Evolutionary conservation across 176 grass and related monocot species (phyloP), one percentile per base, ranked within the genome.

Genomic region (Oryza meyeriana): DNA sequence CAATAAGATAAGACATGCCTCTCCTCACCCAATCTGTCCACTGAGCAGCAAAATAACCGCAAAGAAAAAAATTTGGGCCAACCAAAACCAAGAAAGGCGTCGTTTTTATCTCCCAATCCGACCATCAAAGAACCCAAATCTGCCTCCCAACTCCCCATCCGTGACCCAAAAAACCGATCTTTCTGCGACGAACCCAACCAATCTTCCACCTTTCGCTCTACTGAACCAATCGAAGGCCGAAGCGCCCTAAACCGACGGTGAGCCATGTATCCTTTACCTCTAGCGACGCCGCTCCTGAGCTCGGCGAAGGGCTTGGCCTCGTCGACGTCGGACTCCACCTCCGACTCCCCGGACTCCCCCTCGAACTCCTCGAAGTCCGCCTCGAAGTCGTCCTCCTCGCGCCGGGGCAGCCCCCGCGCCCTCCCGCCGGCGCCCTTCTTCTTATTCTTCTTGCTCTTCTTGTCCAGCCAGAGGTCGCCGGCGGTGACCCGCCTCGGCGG

Each of bases 311-410:
- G 69, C 78, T 86, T 89, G 30, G 9, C 70, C 42, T 91, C 84
- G 25, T 86, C 81, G 55, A 3, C 55, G 62, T 88, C 71, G 39
- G 88, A 89, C 84, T 88, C 90, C 6, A 80, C 13, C 74, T 90
- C 94, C 76, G 85, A 88, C 59, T 94, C 84, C 61, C 52, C 61
- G 66, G 87, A 88, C 50, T 93, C 86, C 66, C 42, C 61, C 79
- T 76, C 71, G 63, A 85, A 83, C 55, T 61, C 86, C 66, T 63
- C 64, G 69, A 68, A 80, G 57, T 61, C 83, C 58, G 88, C 72
- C 87, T 69, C 81, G 39, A 83, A 87, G 2, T 85, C 81, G 32
- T 76, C 79, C 8, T 85, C 76, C 50, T 8, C 69, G 27, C 69
- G 77, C 25, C 61, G 64, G 27, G 1, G 8, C 72, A 36, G 34